Percentiles rank a stretch among this genome's conserved stretches.
phyloP scores from a whole-genome alignment of 2,329 filamentous ascomycete species.

The Fusarium compactum region DNA sequence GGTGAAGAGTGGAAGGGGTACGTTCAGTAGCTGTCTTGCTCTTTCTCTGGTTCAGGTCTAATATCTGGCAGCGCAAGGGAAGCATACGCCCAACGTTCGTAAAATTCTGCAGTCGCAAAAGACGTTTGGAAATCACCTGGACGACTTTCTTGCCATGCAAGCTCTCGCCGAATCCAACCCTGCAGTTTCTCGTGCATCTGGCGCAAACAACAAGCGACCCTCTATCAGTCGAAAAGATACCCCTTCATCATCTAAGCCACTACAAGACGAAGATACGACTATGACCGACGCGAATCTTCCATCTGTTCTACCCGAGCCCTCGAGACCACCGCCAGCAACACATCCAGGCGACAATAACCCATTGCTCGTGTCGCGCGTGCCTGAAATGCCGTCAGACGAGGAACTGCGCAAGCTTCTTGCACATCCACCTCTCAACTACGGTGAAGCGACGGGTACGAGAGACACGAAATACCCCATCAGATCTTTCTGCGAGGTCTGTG shows the following conservation, averaged over 20 bases:
- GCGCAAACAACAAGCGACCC: constrained; percentile 49
- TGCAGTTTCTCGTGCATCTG: constrained; percentile 48
- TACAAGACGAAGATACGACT: constrained; percentile 44
- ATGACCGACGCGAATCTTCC: constrained; percentile 47
- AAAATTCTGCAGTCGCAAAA: constrained; percentile 85
- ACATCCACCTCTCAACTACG: constrained; percentile 75
- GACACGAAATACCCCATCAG: constrained; percentile 66
- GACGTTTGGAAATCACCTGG: constrained; percentile 85
- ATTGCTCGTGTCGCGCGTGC: constrained; percentile 69
- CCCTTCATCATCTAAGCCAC: constrained; percentile 37
- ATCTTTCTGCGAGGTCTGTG: constrained; percentile 82
- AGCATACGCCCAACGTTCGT: constrained; percentile 77
- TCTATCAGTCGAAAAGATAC: constrained; percentile 46
- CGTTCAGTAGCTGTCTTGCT: constrained; percentile 23
- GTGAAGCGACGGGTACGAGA: constrained; percentile 68
- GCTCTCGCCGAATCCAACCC: constrained; percentile 57
- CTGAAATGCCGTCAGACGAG: constrained; percentile 67
- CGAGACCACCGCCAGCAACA: constrained; percentile 50
- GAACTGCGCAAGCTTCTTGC: constrained; percentile 74
- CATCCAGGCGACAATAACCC: constrained; percentile 67
- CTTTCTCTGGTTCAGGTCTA: constrained; percentile 3
- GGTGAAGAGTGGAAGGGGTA: constrained; percentile 61
- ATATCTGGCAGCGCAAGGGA: constrained; percentile 57
- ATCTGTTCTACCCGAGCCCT: constrained; percentile 53
- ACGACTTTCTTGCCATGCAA: constrained; percentile 78